Evolutionary conservation across 441 rosid genomes (phyloP).

Genomic region (Hypseocharis bilobata): DNA sequence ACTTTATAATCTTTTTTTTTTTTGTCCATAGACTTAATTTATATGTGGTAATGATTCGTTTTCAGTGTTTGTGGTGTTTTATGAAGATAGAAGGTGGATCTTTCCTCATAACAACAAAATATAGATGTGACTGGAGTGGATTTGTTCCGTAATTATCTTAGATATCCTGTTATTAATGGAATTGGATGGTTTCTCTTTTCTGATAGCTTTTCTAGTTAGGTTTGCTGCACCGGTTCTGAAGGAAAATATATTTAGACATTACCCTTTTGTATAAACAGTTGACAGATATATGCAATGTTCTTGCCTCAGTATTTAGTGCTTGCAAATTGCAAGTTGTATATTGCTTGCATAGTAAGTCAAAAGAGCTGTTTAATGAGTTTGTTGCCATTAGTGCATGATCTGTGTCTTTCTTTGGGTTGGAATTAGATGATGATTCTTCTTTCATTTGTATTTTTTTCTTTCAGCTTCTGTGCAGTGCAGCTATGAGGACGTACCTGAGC

Average conservation of each 20-base stretch:
- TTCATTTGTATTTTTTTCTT: not conserved
- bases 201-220: not conserved
- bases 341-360: constrained; percentile 2
- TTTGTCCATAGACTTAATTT: not conserved
- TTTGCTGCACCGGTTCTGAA: not conserved
- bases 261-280: not conserved
- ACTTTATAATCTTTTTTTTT: not conserved
- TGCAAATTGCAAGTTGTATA: not conserved
- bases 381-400: not conserved
- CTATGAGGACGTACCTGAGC: not conserved
- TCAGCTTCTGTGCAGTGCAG: not conserved
- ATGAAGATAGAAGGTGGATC: not conserved
- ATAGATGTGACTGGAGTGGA: constrained; percentile 3
- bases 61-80: not conserved
- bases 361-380: constrained; percentile 2
- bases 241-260: not conserved
- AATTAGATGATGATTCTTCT: not conserved
- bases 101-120: not conserved
- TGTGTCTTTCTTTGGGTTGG: not conserved
- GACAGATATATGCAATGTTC: not conserved
- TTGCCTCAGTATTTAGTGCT: not conserved
- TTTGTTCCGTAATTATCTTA: not conserved
- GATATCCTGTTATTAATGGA: not conserved
- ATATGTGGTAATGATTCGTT: constrained; percentile 2
- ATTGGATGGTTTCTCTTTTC: not conserved